These are phyloP conservation scores for Talaromyces pinophilus DNA, from an alignment of 2,329 filamentous ascomycete species.

Conservation along the genomic window DNA sequence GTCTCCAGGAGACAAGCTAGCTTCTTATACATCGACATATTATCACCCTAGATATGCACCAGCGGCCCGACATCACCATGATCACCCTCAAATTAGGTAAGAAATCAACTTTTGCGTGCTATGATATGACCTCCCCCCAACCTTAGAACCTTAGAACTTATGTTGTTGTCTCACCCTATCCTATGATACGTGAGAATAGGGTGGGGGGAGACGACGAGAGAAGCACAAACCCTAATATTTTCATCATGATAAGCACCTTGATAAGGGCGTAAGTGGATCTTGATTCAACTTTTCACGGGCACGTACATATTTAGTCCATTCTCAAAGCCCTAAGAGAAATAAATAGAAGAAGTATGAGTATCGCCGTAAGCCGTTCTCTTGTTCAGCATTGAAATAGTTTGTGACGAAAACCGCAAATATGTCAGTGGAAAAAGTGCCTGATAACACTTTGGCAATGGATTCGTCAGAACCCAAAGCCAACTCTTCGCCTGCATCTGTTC, in stretches of 20 bases:
- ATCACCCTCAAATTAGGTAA: background rate
- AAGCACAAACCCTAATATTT: background rate
- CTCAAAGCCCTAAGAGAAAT: background rate
- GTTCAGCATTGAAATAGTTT: background rate
- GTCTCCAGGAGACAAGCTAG: background rate
- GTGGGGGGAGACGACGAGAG: background rate
- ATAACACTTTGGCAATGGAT: background rate
- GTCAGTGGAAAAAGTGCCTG: background rate
- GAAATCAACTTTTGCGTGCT: background rate
- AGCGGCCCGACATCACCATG: background rate
- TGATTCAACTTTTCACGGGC: background rate
- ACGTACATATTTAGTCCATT: conserved; percentile 1
- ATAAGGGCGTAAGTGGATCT: conserved; percentile 7
- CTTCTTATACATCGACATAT: background rate
- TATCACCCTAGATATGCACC: conserved; percentile 3
- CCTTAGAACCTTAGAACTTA: background rate
- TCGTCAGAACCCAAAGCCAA: background rate
- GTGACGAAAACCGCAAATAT: background rate
- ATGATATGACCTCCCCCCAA: background rate
- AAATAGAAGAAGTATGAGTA: too few species aligned
- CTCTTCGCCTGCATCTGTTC: background rate
- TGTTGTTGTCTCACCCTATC: background rate
- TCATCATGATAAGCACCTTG: background rate
- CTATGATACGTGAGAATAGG: background rate
- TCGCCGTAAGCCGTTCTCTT: background rate